phyloP scores from a whole-genome alignment of 345 rosid species.

The Gossypium sturtianum region DNA sequence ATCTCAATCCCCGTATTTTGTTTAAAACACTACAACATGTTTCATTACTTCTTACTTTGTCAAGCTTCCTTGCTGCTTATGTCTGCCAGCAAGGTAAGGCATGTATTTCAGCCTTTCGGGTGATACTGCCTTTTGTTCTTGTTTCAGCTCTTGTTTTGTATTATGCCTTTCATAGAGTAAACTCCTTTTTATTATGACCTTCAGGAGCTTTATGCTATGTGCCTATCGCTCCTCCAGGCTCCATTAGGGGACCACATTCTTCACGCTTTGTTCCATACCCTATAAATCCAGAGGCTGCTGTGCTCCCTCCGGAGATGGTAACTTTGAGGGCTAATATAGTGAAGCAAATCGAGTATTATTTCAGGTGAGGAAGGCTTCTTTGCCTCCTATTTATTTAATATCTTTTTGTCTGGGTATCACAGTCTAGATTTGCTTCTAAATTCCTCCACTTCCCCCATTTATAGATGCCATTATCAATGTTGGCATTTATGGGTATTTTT shows the following conservation, averaged over 20 bases:
- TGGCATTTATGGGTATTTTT: background rate
- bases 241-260: conserved; percentile 70
- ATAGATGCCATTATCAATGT: background rate
- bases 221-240: conserved; percentile 61
- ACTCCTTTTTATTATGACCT: conserved; percentile 12
- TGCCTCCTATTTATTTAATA: background rate
- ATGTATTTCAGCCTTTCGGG: background rate
- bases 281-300: conserved; percentile 42
- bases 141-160: background rate
- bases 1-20: conserved; percentile 13
- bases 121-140: background rate
- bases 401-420: background rate
- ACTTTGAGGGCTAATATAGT: conserved; percentile 49
- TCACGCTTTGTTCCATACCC: conserved; percentile 58
- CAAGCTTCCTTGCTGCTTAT: background rate
- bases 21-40: background rate
- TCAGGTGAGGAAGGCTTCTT: conserved; percentile 50
- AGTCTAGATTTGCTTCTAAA: background rate
- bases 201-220: conserved; percentile 66
- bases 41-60: background rate
- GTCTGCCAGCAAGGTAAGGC: conserved; percentile 1
- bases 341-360: conserved; percentile 88
- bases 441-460: background rate
- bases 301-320: conserved; percentile 38
- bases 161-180: background rate